Evolutionary conservation across 2,329 filamentous ascomycete species (phyloP), one percentile per base, ranked within the genome.

Genomic region (Zymoseptoria crescenta): DNA sequence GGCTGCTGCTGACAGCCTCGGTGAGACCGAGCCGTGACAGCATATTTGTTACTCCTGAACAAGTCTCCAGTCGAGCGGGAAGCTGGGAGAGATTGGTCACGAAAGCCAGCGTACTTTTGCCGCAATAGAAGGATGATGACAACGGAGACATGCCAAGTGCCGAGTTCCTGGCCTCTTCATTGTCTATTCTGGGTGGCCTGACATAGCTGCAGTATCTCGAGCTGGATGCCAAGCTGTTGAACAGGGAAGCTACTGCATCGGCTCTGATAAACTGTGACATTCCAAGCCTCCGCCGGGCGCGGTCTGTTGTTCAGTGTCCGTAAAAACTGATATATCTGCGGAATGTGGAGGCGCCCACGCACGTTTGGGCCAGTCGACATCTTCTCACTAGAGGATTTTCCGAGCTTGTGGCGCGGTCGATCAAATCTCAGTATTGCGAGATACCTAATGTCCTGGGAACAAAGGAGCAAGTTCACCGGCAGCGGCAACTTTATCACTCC

Each of bases 191-290:
- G 19, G 49, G 21, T 10, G n/a, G 19, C 19, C 49, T 51, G 19
- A 51, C 49, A 9, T 51, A n/a, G 49, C 16, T 51, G 49, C 49
- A n/a, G 10, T 52, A 53, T 28, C 45, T 64, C n/a, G 62, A 65
- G 49, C 54, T 65, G 16, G 62, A 65, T 56, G 51, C 54, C 29
- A 41, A 28, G 19, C 60, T 59, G 45, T 50, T 64, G 30, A 53
- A 51, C 6, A 51, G 9, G 8, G 24, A 51, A 27, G 13, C 8
- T 8, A 51, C 49, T 10, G 49, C 49, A 51, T 10, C 19, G 24
- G 49, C 49, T 51, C 49, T 51, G 13, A 9, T 51, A 4, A 27
- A 51, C 19, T 51, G 49, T 51, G 8, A 51, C 24, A 51, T 51
- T 27, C 24, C 49, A 13, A 51, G 49, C 49, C 49, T 51, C 16